A percentile compares a stretch with the other conserved stretches of the same genome.
Conservation (phyloP, 2,329 filamentous ascomycete species). For the Ilyonectria robusta region DNA sequence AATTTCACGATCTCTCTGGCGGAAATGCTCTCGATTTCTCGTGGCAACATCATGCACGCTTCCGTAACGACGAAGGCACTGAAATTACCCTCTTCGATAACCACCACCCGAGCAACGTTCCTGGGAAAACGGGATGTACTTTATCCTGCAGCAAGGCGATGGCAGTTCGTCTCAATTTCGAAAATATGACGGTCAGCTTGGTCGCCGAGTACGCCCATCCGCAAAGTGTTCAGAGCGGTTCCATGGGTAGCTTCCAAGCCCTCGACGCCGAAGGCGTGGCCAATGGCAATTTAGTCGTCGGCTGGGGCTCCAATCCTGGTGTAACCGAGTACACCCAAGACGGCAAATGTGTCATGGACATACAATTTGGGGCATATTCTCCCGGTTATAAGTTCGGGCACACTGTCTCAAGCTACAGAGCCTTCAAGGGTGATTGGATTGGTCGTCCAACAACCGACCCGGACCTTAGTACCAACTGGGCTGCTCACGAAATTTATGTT, state of each 20-base stretch:
- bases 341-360: slow-evolving; percentile 24
- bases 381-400: slow-evolving; percentile 22
- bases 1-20: slow-evolving; percentile 20
- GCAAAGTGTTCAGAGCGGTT: slow-evolving; percentile 21
- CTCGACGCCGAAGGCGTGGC: slow-evolving; percentile 13
- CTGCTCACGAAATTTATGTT: slow-evolving; percentile 5
- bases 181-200: slow-evolving; percentile 18
- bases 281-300: slow-evolving; percentile 14
- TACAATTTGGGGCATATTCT: slow-evolving; percentile 18
- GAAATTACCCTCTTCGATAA: slow-evolving; percentile 25
- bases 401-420: slow-evolving; percentile 23
- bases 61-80: slow-evolving; percentile 19
- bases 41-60: slow-evolving; percentile 26
- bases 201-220: slow-evolving; percentile 11
- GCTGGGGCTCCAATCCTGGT: slow-evolving; percentile 26
- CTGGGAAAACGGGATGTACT: slow-evolving; percentile 10
- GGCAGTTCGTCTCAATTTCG: slow-evolving; percentile 2
- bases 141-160: slow-evolving; percentile 13
- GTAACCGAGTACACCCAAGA: slow-evolving; percentile 19
- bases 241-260: slow-evolving; percentile 22
- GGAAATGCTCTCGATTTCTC: slow-evolving; percentile 15
- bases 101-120: slow-evolving; percentile 23
- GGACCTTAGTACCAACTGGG: slow-evolving; percentile 18
- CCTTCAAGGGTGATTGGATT: slow-evolving; percentile 22
- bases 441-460: slow-evolving; percentile 13